Evolutionary conservation across 148 eudicot genomes (phyloP), one percentile per base, ranked within the genome.

Genomic region (Rhododendron mucronatum): DNA sequence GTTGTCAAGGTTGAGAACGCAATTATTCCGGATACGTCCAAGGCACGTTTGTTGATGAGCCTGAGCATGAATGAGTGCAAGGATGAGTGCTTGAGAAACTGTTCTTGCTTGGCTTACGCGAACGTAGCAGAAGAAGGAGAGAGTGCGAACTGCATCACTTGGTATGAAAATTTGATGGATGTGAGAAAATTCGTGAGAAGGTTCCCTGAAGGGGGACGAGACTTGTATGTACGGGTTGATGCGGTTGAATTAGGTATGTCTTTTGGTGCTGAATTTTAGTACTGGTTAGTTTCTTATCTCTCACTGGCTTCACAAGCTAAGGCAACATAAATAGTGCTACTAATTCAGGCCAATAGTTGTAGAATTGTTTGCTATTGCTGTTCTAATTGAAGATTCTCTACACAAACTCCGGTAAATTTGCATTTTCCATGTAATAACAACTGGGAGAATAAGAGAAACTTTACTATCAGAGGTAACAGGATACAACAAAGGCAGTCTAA

Each of bases 11-110:
- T 91, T 45, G 53, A 78, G 0, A 80, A 75, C 4, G 91, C 90
- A 20, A 91, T 89, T 87, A 1, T 90, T 48, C 95, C 94, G 1
- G 94, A 92, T 76, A 88, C 93, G 11, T 47, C 81, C 7, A 14
- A 80, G 63, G 37, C 41, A 80, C 13, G 5, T 26, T 3, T 1
- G 9, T 1, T 9, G 39, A 30, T 7, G 48, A 28, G 33, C 21
- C 30, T 50, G 2, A 80, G 82, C 39, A 1, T 51, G 39, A 20
- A 51, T 4, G 82, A 48, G 41, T 80, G 82, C 41, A 5, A 51
- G 23, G 63, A 50, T 20, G 33, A 48, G 63, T 80, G 82, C 63
- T 28, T 80, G 59, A 80, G 23, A 50, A 51, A 50, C 10, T 80
- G 63, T 51, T 48, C 82, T 80, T 80, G 82, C 41, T 5, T 59